Base-by-base conservation (phyloP, 139 green algal species). In the Auxenochlorella protothecoides region DNA sequence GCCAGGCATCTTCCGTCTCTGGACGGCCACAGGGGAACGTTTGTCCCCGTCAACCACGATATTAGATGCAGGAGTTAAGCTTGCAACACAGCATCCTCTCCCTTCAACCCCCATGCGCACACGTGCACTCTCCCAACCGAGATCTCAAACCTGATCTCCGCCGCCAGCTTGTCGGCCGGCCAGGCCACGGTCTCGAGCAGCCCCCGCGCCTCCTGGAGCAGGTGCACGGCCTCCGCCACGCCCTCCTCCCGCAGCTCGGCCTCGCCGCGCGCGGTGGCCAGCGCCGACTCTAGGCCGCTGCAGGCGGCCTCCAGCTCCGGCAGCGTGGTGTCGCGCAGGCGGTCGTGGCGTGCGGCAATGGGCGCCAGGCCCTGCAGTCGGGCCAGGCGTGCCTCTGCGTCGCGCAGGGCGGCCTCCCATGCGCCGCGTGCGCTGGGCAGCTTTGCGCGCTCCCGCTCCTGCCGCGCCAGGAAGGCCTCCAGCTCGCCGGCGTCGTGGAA, bases 391-490 rank as follows among this genome's bases (percentile, higher is more conserved):
- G 27, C 27, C 27, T 44, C 27, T 44, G 27, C 27, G 27, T 44
- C 27, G 27, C 27, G 27, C 27, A 44, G 27, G 27, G 27, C 27
- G 27, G 27, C 27, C 27, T 44, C 27, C 27, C 27, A 44, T 44
- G 27, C 27, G 27, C 27, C 27, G 27, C 27, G 27, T 44, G 27
- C 27, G 27, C 27, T 44, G 27, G 27, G 27, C 27, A 44, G 27
- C 27, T 44, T 44, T 44, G 27, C 27, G 4, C 16, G 5, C 10
- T 64, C 7, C 15, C 68, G 65, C 14, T 53, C 63, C 53, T 70
- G 57, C 57, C 71, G 60, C 5, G 12, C 51, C 8, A 87, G 55
- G 65, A 87, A 87, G 3, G 14, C 12, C 27, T 73, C 11, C 55
- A 59, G 53, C 67, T 86, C 83, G 8, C 52, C 59, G 2, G 12